Base-by-base conservation (phyloP, 257 asterid species). In the Rhazya stricta region DNA sequence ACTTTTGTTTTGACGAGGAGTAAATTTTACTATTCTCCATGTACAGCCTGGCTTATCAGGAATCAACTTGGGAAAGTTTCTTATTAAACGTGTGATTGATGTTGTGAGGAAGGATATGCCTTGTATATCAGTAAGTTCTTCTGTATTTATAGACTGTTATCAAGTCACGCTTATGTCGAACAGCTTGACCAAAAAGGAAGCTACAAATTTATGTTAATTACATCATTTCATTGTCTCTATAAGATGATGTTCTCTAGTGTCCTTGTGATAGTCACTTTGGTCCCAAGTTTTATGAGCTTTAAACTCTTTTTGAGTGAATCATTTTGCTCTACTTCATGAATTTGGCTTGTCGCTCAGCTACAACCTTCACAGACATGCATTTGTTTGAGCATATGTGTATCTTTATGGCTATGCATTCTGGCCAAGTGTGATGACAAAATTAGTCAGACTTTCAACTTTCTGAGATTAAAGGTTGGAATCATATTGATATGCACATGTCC, bases 1-100 rank as follows among this genome's bases (percentile, higher is more conserved):
- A 67, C 36, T 16, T 53, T 29, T 13, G 1, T 56, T 67, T 71
- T 69, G 54, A 53, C 67, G 34, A 53, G 48, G 34, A 53, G 48
- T 43, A 50, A 75, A 18, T 76, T 67, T 51, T 58, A 71, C 71
- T 80, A 45, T 45, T 74, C 67, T 34, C 45, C 68, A 58, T 81
- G 60, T 86, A 83, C 92, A 94, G 97, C 97, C 95, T 77, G 99
- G 97, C 79, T 87, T 94, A 81, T 86, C 99, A 65, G 99, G 97
- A 79, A 83, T 94, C 86, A 94, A 94, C 83, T 86, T 94, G 70
- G 97, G 99, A 75, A 94, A 90, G 88, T 90, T 90, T 81, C 97
- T 92, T 43, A 94, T 94, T 46, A 94, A 94, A 80, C 97, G 97
- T 48, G 99, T 92, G 80, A 89, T 94, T 75, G 97, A 94, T 87